Percentiles rank a stretch among this genome's conserved stretches.
Evolutionary conservation across 78 protist genomes (phyloP).

Genomic region (Pelomyxa schiedti): DNA sequence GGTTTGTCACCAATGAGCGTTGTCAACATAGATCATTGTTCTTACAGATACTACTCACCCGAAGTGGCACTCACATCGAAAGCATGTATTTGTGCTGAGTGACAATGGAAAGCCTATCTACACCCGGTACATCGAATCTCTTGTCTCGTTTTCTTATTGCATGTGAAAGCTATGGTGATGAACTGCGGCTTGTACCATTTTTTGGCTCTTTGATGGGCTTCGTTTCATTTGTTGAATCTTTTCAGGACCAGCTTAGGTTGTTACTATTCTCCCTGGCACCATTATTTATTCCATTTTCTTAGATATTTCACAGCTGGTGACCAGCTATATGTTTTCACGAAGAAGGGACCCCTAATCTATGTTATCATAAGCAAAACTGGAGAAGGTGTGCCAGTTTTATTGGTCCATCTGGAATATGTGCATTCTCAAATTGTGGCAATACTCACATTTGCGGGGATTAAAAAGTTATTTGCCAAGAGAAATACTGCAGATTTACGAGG

Average conservation of each 20-base stretch:
- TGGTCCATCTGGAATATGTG: background rate
- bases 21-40: too few species aligned
- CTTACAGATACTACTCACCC: too few species aligned
- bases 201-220: slow-evolving; percentile 6
- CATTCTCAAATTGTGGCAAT: background rate
- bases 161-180: too few species aligned
- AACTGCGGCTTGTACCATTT: background rate
- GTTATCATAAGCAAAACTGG: background rate
- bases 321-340: background rate
- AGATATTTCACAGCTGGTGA: background rate
- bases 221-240: background rate
- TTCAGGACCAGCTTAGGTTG: background rate
- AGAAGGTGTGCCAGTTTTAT: background rate
- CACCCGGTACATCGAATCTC: slow-evolving; percentile 7
- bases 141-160: too few species aligned
- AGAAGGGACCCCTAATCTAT: background rate
- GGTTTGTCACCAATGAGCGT: too few species aligned
- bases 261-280: background rate
- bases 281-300: background rate
- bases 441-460: background rate
- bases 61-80: slow-evolving; percentile 2
- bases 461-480: background rate
- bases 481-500: background rate
- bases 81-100: slow-evolving; percentile 15
- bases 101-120: slow-evolving; percentile 15